Conservation (phyloP, 116 monocot genomes). For the Phalaenopsis hybrid region DNA sequence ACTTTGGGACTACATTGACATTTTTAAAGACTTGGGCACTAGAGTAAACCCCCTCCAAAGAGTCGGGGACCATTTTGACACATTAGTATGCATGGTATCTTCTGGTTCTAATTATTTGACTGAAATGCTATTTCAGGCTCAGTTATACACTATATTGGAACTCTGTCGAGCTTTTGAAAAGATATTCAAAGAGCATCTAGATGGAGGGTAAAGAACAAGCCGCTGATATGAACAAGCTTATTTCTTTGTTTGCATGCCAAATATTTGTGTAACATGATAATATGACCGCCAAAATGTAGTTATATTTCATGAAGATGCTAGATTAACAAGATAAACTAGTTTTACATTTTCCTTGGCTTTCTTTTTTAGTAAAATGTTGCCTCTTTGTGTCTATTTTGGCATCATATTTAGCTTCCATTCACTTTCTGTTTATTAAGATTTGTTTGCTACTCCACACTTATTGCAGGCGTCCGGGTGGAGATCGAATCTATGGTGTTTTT, state of each 20-base stretch:
- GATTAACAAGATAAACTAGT: not conserved
- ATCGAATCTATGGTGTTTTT: constrained; percentile 70
- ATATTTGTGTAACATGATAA: not conserved
- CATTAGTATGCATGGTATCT: not conserved
- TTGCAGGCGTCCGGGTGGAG: constrained; percentile 66
- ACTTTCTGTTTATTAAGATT: not conserved
- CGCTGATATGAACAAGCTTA: not conserved
- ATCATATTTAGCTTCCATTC: not conserved
- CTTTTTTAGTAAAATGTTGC: too few relatives aligned
- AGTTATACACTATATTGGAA: constrained; percentile 65
- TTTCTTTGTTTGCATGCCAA: not conserved
- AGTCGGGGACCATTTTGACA: too few relatives aligned
- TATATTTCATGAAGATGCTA: not conserved
- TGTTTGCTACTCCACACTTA: not conserved
- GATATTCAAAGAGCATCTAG: constrained; percentile 73
- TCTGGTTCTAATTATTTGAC: not conserved
- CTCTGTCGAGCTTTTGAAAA: constrained; percentile 78
- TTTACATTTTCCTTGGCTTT: not conserved
- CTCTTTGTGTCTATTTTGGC: not conserved
- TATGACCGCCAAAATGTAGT: not conserved
- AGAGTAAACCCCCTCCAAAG: too few relatives aligned
- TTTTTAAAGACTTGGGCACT: too few relatives aligned
- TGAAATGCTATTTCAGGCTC: constrained; percentile 42
- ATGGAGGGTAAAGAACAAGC: constrained; percentile 50
- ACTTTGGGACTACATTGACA: too few relatives aligned